phyloP scores from a whole-genome alignment of 2,329 filamentous ascomycete genomes.

The Ophiocordyceps sinensis region DNA sequence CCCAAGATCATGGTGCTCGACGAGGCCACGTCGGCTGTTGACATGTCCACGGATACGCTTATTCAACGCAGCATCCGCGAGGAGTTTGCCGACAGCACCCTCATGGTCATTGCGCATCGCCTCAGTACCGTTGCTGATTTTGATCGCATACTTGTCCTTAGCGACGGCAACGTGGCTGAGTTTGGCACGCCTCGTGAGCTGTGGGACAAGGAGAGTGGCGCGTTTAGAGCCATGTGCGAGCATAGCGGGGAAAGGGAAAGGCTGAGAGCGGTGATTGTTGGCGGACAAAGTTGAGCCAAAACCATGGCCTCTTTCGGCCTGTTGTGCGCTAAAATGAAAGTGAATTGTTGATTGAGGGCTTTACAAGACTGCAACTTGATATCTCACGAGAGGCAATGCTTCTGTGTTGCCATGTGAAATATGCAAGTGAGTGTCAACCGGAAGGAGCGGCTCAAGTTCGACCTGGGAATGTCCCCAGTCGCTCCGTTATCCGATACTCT shows the following conservation, averaged over 20 bases:
- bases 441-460: no score
- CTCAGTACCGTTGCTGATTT: constrained; percentile 67
- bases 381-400: no score
- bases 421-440: no score
- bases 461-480: no score
- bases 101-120: constrained; percentile 63
- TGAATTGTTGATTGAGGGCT: no score
- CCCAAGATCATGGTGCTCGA: constrained; percentile 70
- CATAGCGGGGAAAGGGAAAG: constrained; percentile 44
- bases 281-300: constrained; percentile 2
- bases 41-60: constrained; percentile 60
- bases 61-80: constrained; percentile 62
- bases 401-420: no score
- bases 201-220: constrained; percentile 34
- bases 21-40: constrained; percentile 66
- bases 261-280: constrained; percentile 30
- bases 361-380: no score
- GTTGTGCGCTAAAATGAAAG: no score
- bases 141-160: constrained; percentile 57
- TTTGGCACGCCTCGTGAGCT: constrained; percentile 51
- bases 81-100: constrained; percentile 53
- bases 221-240: constrained; percentile 50
- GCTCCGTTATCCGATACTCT: no score
- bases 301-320: no score
- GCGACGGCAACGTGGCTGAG: constrained; percentile 52